Percentiles rank a stretch among this genome's conserved stretches.
Conservation (phyloP, 225 moss, liverwort and hornwort genomes). For the Polytrichum commune region DNA sequence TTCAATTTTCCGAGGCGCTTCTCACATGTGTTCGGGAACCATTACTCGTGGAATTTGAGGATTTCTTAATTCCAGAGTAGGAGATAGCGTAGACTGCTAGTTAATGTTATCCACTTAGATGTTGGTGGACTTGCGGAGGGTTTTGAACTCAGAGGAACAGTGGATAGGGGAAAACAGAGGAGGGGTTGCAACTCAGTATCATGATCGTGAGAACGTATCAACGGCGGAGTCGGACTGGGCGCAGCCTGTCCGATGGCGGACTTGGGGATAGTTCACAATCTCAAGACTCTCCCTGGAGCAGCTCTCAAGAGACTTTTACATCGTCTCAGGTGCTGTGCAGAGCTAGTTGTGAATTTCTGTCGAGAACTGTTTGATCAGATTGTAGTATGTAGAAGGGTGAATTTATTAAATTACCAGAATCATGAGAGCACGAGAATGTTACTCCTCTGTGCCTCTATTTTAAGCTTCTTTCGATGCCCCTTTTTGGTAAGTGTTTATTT, state of each 20-base stretch:
- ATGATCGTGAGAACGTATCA: slow-evolving; percentile 99
- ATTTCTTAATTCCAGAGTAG: too few relatives aligned
- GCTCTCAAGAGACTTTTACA: slow-evolving; percentile 77
- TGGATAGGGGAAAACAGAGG: slow-evolving; percentile 16
- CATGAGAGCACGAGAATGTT: not conserved
- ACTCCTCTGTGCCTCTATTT: not conserved
- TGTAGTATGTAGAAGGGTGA: too few relatives aligned
- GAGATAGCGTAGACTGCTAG: too few relatives aligned
- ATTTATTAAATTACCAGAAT: not conserved
- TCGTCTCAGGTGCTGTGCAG: slow-evolving; percentile 62
- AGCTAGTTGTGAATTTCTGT: slow-evolving; percentile 5
- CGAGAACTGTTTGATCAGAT: too few relatives aligned
- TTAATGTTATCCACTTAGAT: too few relatives aligned
- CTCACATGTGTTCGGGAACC: too few relatives aligned
- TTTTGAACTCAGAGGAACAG: slow-evolving; percentile 13
- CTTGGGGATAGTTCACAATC: slow-evolving; percentile 82
- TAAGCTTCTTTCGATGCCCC: not conserved
- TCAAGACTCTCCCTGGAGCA: slow-evolving; percentile 73
- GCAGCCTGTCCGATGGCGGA: slow-evolving; percentile 83
- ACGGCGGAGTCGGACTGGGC: slow-evolving; percentile 87
- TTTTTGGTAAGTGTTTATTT: not conserved
- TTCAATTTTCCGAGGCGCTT: too few relatives aligned
- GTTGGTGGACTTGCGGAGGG: slow-evolving; percentile 28
- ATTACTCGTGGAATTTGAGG: too few relatives aligned
- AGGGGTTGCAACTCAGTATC: slow-evolving; percentile 30